These are phyloP conservation scores for Xylariaceae sp. DNA, from an alignment of 2,329 filamentous ascomycete species.

Conservation along the genomic window DNA sequence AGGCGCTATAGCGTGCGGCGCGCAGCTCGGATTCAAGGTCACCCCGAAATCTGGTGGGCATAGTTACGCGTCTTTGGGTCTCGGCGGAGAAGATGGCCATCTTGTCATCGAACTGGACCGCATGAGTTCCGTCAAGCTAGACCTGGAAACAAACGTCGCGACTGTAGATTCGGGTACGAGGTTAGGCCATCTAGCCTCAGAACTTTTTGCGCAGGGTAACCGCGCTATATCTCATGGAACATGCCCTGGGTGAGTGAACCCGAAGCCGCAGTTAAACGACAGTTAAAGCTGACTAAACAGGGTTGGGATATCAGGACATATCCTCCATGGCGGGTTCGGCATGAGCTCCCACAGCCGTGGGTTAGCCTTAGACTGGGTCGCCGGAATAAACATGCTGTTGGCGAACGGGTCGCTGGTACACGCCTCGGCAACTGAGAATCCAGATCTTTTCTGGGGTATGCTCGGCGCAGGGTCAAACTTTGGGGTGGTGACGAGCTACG, in stretches of 20 bases:
- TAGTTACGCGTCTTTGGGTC: constrained; percentile 49
- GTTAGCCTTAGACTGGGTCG: constrained; percentile 48
- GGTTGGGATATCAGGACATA: constrained; percentile 42
- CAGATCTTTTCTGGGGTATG: constrained; percentile 40
- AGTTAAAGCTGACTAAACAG: constrained; percentile 24
- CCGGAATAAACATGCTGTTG: constrained; percentile 36
- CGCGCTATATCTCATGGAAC: constrained; percentile 42
- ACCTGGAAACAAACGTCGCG: constrained; percentile 43
- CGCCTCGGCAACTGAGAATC: constrained; percentile 34
- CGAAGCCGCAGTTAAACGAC: neutral
- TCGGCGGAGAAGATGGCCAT: constrained; percentile 49
- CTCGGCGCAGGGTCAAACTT: constrained; percentile 39
- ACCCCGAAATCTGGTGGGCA: constrained; percentile 52
- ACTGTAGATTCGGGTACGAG: constrained; percentile 48
- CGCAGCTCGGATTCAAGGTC: constrained; percentile 45
- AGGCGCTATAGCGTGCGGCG: constrained; percentile 48
- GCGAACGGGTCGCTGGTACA: constrained; percentile 37
- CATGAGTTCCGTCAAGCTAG: constrained; percentile 45
- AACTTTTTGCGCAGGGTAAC: constrained; percentile 38
- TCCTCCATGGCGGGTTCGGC: constrained; percentile 43
- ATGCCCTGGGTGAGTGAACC: constrained; percentile 41
- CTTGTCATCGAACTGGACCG: constrained; percentile 49
- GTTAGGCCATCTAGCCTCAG: constrained; percentile 43
- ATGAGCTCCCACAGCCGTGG: constrained; percentile 48
- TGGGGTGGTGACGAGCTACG: constrained; percentile 36